These are phyloP conservation scores for Pugionium dolabratum DNA, from an alignment of 345 rosid genomes.

Conservation along the genomic window DNA sequence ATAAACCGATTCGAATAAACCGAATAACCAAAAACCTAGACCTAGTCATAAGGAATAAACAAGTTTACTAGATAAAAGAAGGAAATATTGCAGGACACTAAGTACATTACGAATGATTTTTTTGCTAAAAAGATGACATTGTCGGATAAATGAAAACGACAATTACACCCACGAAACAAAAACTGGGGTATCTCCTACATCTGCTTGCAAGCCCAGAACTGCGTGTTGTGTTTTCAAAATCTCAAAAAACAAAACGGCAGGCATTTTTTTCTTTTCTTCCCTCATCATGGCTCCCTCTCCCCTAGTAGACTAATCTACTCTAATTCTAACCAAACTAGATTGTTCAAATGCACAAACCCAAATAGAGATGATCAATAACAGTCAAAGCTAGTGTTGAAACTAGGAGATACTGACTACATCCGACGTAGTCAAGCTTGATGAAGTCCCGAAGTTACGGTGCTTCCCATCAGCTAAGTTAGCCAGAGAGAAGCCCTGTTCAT, in stretches of 20 bases:
- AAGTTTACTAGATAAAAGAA: background rate
- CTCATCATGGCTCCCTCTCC: no score
- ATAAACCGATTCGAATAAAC: no score
- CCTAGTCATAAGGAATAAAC: background rate
- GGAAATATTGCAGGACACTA: background rate
- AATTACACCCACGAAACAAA: slow-evolving; percentile 38
- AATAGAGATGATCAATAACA: slow-evolving; percentile 10
- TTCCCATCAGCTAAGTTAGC: slow-evolving; percentile 84
- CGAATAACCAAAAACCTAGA: no score
- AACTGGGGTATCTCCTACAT: slow-evolving; percentile 50
- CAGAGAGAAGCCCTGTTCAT: slow-evolving; percentile 58
- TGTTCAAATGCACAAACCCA: slow-evolving; percentile 15
- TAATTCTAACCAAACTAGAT: slow-evolving; percentile 19
- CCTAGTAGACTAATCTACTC: slow-evolving; percentile 1
- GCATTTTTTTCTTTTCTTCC: background rate
- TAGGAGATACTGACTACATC: slow-evolving; percentile 45
- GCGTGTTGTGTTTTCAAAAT: slow-evolving; percentile 24
- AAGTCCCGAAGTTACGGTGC: slow-evolving; percentile 83
- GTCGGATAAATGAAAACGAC: background rate
- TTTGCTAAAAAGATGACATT: slow-evolving; percentile 11
- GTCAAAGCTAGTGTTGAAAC: slow-evolving; percentile 3
- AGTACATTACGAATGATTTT: background rate
- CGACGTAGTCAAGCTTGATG: slow-evolving; percentile 36
- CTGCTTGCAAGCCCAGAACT: slow-evolving; percentile 26
- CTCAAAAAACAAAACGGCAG: slow-evolving; percentile 24